Evolutionary conservation across 1,139 yeast genomes (phyloP), one percentile per base, ranked within the genome.

Genomic region (Sugiyamaella novakii): DNA sequence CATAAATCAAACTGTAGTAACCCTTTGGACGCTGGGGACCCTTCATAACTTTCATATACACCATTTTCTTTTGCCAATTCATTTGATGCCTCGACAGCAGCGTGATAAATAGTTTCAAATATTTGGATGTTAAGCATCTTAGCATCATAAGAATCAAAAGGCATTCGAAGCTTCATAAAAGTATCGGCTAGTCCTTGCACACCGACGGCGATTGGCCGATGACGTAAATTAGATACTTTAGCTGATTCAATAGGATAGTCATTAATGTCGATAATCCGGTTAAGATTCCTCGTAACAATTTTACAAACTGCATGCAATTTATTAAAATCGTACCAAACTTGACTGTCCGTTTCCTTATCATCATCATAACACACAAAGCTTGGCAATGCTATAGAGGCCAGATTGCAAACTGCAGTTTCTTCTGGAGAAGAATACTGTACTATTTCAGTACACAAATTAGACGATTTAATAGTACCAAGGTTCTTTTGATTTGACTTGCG

Each of bases 61-160:
- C 91, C 91, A 15, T 74, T 71, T 31, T 63, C 67, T 43, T 66
- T 65, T 1, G 92, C 85, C 37, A 85, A 67, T 62, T 84, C 91
- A 31, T 78, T 67, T 5, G 91, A 84, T 1, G 83, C 76, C 65
- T 84, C 89, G 6, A 84, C 70, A n/a, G 89, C 84, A 29, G 83
- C 91, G 60, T 85, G 91, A 62, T 85, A 85, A 22, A 85, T 83
- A n/a, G 92, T 85, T 67, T 85, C 94, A 65, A 84, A 85, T 24
- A 85, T 81, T 61, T 82, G 86, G 36, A 74, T 73, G 66, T 85
- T 85, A 53, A 85, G 69, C 38, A 66, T 68, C 52, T 72, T 74
- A 2, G 92, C 89, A 53, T 76, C 80, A 7, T 64, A 67, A 17
- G 85, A 79, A 54, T 82, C 89, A 65, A 84, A 85, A 11, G 91